Evolutionary conservation across 306 rosid species (phyloP), one percentile per base, ranked within the genome.

Genomic region (Cicer chorassanicum): DNA sequence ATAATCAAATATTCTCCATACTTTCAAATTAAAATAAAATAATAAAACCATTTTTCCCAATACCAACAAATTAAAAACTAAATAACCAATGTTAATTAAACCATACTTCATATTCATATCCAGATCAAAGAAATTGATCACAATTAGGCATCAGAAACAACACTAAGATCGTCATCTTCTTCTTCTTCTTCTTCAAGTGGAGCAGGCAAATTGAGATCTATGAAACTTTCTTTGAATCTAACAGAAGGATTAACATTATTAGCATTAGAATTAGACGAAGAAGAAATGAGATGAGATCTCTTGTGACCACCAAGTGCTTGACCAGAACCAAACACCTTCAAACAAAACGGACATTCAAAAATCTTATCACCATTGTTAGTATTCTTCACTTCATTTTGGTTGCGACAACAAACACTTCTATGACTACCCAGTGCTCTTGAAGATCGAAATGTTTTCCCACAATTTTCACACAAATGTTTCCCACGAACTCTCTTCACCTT

Each of bases 271-370:
- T 13, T 60, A 0, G 89, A 44, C 0, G 89, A 81, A 1, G 88
- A 59, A n/a, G 74, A 74, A 45, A 65, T 7, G 2, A 88, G 80
- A 13, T 93, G 98, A 55, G 97, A 89, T 88, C 98, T 89, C 82
- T 93, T 93, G 74, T 93, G 98, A 0, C 98, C 98, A 7, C 98
- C 98, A 5, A 93, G 91, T 0, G 98, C 98, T 81, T 93, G 98
- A 4, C 98, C 98, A 0, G 98, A 93, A 3, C 96, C 98, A 70
- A 93, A 93, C 1, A 93, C 84, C 50, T 93, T 89, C 14, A 8
- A 78, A 53, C 98, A 93, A 75, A 83, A 93, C 1, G 98, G 97
- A 81, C 98, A 93, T 84, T 87, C 83, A 19, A 93, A 93, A 68
- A 91, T 75, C 83, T 84, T 81, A 0, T 42, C 55, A 3, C 60